Evolutionary conservation across 345 rosid genomes (phyloP).

Genomic region (Bruguiera parviflora): DNA sequence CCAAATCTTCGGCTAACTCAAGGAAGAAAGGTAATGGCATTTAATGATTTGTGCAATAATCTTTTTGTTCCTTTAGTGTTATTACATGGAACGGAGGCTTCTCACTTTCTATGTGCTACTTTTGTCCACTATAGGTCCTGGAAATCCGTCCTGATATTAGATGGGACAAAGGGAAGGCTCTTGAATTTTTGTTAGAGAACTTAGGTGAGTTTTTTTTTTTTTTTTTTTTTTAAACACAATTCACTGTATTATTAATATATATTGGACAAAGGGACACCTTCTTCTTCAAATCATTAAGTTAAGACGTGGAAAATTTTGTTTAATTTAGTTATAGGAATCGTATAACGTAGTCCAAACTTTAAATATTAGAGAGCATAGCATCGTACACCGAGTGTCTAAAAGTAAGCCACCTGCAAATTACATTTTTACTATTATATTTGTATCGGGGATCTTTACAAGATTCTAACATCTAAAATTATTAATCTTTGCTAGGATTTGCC

Average conservation of each 20-base stretch:
- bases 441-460: not conserved
- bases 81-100: not conserved
- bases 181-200: slow-evolving; percentile 69
- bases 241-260: too few relatives aligned
- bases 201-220: slow-evolving; percentile 53
- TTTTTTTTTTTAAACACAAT: not conserved
- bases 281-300: too few relatives aligned
- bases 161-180: slow-evolving; percentile 91
- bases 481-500: not conserved
- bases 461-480: not conserved
- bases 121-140: slow-evolving; percentile 41
- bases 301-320: not conserved
- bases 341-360: not conserved
- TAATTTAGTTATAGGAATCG: not conserved
- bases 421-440: too few relatives aligned
- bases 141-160: slow-evolving; percentile 76
- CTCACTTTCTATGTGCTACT: slow-evolving; percentile 6
- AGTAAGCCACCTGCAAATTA: not conserved
- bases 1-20: slow-evolving; percentile 59
- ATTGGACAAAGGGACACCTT: too few relatives aligned
- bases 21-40: slow-evolving; percentile 63
- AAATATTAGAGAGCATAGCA: not conserved
- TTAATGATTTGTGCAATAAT: slow-evolving; percentile 1
- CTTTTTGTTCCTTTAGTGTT: not conserved
- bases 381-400: not conserved